Percentiles rank a stretch among this genome's conserved stretches.
Conservation (phyloP, 257 asterid species). For the Petunia secreta region DNA sequence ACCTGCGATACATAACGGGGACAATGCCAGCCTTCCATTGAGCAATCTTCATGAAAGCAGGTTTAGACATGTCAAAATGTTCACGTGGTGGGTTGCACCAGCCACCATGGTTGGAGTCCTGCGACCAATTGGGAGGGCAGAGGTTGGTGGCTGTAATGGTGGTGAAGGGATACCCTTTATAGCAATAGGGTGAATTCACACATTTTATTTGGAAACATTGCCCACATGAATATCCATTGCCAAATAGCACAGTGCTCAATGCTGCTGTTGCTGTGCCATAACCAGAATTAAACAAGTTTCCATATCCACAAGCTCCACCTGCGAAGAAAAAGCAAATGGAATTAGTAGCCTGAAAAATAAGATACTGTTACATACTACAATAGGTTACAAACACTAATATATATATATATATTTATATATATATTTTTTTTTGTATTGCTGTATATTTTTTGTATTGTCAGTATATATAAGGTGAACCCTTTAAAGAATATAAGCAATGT, state of each 20-base stretch:
- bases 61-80: conserved; percentile 85
- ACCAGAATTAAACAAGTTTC: conserved; percentile 61
- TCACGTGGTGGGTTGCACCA: conserved; percentile 95
- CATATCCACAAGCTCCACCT: conserved; percentile 93
- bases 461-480: too few relatives aligned
- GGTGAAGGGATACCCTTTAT: conserved; percentile 37
- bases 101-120: conserved; percentile 73
- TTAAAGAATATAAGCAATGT: too few relatives aligned
- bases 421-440: too few relatives aligned
- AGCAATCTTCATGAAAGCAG: conserved; percentile 83
- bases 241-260: conserved; percentile 69
- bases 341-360: too few relatives aligned
- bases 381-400: too few relatives aligned
- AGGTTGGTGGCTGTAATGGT: conserved; percentile 81
- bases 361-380: too few relatives aligned
- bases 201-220: conserved; percentile 77
- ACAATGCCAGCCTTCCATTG: conserved; percentile 80
- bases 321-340: not conserved
- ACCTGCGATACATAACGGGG: conserved; percentile 75
- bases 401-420: too few relatives aligned
- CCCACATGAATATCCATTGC: conserved; percentile 82
- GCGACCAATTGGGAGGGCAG: conserved; percentile 83
- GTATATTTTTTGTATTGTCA: too few relatives aligned
- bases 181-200: conserved; percentile 52
- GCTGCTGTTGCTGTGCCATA: conserved; percentile 81